These are phyloP conservation scores for Alternaria rosae DNA, from an alignment of 2,329 filamentous ascomycete genomes.

Conservation along the genomic window DNA sequence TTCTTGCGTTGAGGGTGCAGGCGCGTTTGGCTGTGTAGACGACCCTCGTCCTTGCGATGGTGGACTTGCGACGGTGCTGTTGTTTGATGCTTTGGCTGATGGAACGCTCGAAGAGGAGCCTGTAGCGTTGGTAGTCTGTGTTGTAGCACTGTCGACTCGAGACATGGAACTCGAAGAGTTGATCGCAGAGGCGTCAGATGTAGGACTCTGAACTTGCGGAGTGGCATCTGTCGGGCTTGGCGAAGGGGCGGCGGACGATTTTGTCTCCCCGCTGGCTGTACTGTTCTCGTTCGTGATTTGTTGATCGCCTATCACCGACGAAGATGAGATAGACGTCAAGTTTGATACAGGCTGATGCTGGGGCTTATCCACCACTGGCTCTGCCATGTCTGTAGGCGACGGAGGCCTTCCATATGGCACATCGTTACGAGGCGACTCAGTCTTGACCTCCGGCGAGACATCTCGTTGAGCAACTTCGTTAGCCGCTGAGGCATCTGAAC, in stretches of 20 bases:
- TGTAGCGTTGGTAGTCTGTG: conserved; percentile 19
- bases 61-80: conserved; percentile 26
- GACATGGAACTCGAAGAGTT: conserved; percentile 9
- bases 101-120: conserved; percentile 15
- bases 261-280: neutral
- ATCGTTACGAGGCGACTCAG: neutral
- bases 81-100: conserved; percentile 21
- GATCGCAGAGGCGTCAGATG: conserved; percentile 5
- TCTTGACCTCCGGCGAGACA: neutral
- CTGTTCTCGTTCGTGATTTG: neutral
- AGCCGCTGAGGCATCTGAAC: neutral
- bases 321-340: neutral
- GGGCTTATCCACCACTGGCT: neutral
- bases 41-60: conserved; percentile 37
- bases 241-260: neutral
- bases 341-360: neutral
- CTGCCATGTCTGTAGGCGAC: neutral
- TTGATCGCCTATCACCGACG: neutral
- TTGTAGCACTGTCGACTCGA: conserved; percentile 16
- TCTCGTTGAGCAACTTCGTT: neutral
- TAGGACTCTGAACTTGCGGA: conserved; percentile 8
- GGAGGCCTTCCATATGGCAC: neutral
- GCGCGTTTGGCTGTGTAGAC: conserved; percentile 56
- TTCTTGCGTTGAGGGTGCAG: conserved; percentile 88
- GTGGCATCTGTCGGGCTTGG: neutral